Evolutionary conservation across 257 asterid species (phyloP).

Genomic region (Eucommia ulmoides): DNA sequence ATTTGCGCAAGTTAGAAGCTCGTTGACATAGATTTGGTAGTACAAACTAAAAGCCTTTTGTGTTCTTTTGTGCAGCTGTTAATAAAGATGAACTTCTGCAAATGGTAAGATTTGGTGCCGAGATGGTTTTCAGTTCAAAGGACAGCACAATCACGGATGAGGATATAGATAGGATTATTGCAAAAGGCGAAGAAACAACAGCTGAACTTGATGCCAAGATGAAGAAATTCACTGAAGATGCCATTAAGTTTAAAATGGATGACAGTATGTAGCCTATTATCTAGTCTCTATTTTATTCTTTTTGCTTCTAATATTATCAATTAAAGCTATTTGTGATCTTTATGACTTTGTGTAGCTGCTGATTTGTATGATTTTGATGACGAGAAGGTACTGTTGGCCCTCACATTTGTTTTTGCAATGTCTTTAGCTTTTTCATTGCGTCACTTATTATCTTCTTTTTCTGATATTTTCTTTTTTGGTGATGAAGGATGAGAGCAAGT

Average conservation of each 20-base stretch:
- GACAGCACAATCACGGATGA: slow-evolving; percentile 99
- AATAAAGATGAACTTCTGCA: slow-evolving; percentile 95
- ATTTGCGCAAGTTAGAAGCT: too few relatives aligned
- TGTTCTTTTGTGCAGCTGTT: slow-evolving; percentile 52
- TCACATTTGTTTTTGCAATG: not conserved
- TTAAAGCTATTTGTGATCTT: slow-evolving; percentile 17
- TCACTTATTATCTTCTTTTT: slow-evolving; percentile 5
- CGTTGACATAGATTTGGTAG: not conserved
- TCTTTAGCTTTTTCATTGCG: not conserved
- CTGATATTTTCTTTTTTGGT: slow-evolving; percentile 8
- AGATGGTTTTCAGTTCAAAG: slow-evolving; percentile 99
- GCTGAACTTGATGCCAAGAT: slow-evolving; percentile 99
- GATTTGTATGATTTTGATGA: slow-evolving; percentile 95
- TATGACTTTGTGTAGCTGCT: slow-evolving; percentile 58
- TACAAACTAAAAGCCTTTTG: too few relatives aligned
- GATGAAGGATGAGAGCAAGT: slow-evolving; percentile 68
- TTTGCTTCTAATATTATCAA: slow-evolving; percentile 7
- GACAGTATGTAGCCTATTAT: slow-evolving; percentile 46
- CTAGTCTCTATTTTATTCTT: not conserved
- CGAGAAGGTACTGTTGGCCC: slow-evolving; percentile 46
- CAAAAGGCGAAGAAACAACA: slow-evolving; percentile 99
- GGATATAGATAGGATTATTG: slow-evolving; percentile 95
- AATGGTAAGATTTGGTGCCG: slow-evolving; percentile 99
- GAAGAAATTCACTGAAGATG: slow-evolving; percentile 98
- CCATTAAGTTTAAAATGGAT: slow-evolving; percentile 95